These are phyloP conservation scores for Lipomyces lipofer DNA, from an alignment of 805 yeast genomes.

Conservation along the genomic window DNA sequence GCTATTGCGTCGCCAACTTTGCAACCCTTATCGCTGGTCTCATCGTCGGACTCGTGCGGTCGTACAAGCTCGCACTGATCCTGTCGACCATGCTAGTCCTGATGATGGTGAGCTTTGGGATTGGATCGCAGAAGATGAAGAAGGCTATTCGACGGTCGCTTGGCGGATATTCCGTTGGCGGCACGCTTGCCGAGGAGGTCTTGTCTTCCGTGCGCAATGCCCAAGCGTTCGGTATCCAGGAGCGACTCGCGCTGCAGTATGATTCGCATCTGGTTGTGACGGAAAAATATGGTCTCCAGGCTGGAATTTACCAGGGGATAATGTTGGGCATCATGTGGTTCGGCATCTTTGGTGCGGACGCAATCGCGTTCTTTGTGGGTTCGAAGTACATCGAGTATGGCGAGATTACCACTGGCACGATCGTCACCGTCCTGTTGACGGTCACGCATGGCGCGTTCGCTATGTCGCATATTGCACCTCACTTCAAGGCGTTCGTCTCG, in stretches of 20 bases:
- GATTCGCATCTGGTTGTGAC: conserved; percentile 38
- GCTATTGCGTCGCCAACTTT: conserved; percentile 44
- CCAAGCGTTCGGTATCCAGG: conserved; percentile 46
- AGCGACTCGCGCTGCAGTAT: conserved; percentile 39
- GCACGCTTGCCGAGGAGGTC: conserved; percentile 46
- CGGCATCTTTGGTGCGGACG: conserved; percentile 33
- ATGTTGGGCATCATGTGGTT: conserved; percentile 38
- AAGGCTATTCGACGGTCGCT: conserved; percentile 27
- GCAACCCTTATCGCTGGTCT: conserved; percentile 45
- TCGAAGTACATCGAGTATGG: conserved; percentile 32
- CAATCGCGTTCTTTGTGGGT: conserved; percentile 36
- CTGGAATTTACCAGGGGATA: conserved; percentile 27
- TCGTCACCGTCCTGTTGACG: conserved; percentile 37
- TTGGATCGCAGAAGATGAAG: conserved; percentile 32
- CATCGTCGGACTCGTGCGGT: conserved; percentile 42
- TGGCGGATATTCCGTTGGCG: conserved; percentile 26
- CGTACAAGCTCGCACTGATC: conserved; percentile 44
- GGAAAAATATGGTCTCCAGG: conserved; percentile 27
- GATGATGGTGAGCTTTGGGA: conserved; percentile 34
- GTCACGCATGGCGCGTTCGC: conserved; percentile 47
- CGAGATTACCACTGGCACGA: conserved; percentile 28
- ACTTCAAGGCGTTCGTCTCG: conserved; percentile 41
- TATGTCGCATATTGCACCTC: conserved; percentile 45
- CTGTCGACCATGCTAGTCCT: conserved; percentile 40
- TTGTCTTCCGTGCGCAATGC: conserved; percentile 44